These are phyloP conservation scores for Boletellus deceptivus DNA, from an alignment of 1,284 basidiomycete species.

Conservation along the genomic window DNA sequence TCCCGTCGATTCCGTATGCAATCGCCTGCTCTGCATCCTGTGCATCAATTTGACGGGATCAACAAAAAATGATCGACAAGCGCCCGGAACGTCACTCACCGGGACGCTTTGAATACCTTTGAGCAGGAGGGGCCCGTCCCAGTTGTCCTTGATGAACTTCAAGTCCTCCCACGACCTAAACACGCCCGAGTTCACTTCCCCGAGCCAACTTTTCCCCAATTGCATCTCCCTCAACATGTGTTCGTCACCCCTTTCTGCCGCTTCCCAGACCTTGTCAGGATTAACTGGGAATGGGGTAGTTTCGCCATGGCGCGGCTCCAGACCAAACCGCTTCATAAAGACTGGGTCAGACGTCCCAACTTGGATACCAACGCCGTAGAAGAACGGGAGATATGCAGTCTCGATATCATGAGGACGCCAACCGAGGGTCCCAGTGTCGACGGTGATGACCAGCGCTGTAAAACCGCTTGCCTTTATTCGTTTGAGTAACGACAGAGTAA, in stretches of 20 bases:
- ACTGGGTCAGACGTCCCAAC: constrained; percentile 52
- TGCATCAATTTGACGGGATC: neutral
- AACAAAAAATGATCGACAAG: neutral
- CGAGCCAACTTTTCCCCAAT: constrained; percentile 56
- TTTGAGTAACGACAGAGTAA: constrained; percentile 46
- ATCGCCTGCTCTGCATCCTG: constrained; percentile 73
- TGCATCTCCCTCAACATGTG: constrained; percentile 37
- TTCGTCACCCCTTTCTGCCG: constrained; percentile 20
- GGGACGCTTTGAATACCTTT: constrained; percentile 66
- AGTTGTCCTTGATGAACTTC: constrained; percentile 59
- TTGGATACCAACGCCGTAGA: constrained; percentile 43
- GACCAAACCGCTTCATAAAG: constrained; percentile 43
- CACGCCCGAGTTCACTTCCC: constrained; percentile 56
- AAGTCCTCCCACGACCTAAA: constrained; percentile 69
- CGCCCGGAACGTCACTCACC: constrained; percentile 33
- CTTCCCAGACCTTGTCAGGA: constrained; percentile 39
- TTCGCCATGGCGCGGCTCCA: constrained; percentile 31
- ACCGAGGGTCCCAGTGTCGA: constrained; percentile 49
- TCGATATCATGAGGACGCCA: constrained; percentile 52
- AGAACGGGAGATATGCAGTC: constrained; percentile 34
- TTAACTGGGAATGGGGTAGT: constrained; percentile 55
- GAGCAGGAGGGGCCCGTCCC: constrained; percentile 70
- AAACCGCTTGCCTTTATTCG: constrained; percentile 52
- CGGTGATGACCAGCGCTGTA: constrained; percentile 50
- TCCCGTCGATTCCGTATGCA: constrained; percentile 69